These are phyloP conservation scores for Citrus maxima DNA, from an alignment of 345 rosid genomes.

Conservation along the genomic window DNA sequence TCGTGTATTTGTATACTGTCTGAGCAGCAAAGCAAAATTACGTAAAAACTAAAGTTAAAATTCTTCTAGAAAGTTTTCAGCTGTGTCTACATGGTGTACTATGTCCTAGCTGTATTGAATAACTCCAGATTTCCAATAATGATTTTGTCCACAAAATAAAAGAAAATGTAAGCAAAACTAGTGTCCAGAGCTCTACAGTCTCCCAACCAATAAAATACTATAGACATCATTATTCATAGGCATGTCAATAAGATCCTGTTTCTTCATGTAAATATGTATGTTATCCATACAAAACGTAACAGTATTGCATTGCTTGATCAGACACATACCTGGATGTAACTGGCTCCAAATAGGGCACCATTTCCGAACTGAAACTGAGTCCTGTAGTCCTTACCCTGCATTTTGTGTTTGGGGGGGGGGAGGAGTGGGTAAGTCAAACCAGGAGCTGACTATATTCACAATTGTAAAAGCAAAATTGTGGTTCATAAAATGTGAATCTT, in stretches of 20 bases:
- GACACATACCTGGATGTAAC: constrained; percentile 80
- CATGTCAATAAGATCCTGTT: neutral
- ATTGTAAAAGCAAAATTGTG: neutral
- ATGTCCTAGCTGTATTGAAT: neutral
- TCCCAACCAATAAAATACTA: neutral
- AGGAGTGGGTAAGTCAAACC: neutral
- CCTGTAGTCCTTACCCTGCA: constrained; percentile 81
- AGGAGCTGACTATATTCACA: neutral
- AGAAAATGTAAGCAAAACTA: neutral
- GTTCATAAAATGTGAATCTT: neutral
- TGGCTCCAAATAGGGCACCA: constrained; percentile 84
- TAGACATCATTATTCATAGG: neutral
- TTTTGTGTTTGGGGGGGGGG: too few species aligned
- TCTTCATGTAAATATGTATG: neutral
- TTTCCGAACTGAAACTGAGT: constrained; percentile 82
- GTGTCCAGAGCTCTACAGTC: neutral
- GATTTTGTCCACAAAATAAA: neutral
- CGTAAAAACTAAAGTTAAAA: neutral
- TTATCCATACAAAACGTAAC: neutral
- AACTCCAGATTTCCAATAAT: neutral
- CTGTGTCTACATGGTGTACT: neutral
- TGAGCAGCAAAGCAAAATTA: neutral
- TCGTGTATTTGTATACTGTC: neutral
- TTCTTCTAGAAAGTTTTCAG: neutral
- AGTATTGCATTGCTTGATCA: constrained; percentile 4